A percentile compares a stretch with the other conserved stretches of the same genome.
Conservation (phyloP, 2,329 filamentous ascomycete species). For the Coniella vitis region DNA sequence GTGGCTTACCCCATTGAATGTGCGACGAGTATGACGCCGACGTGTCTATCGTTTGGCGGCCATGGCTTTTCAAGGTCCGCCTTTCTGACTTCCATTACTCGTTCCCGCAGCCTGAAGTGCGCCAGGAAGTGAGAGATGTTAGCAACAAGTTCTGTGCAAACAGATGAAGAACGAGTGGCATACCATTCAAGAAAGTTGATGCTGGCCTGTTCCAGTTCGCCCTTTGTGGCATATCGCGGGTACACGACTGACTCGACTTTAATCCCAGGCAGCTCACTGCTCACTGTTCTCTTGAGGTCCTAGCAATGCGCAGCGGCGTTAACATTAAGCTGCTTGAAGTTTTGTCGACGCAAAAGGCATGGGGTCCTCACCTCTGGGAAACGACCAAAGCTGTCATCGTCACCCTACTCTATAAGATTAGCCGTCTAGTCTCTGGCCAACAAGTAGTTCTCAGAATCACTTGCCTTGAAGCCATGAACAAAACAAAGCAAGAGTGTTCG, state of each 20-base stretch:
- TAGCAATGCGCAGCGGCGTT: constrained; percentile 20
- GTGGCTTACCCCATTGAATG: constrained; percentile 66
- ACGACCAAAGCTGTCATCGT: constrained; percentile 60
- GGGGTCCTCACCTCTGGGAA: constrained; percentile 46
- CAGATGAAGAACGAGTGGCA: background rate
- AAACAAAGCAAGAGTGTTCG: constrained; percentile 63
- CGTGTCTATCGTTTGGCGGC: constrained; percentile 72
- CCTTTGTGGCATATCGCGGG: constrained; percentile 66
- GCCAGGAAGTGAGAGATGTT: background rate
- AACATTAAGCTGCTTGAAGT: no score
- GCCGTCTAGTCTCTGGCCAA: background rate
- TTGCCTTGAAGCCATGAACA: constrained; percentile 67
- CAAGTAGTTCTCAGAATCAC: background rate
- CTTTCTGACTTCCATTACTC: constrained; percentile 71
- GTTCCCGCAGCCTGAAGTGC: constrained; percentile 71
- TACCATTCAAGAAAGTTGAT: constrained; percentile 42
- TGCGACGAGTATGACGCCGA: constrained; percentile 71
- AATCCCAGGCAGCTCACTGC: constrained; percentile 52
- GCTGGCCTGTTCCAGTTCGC: constrained; percentile 51
- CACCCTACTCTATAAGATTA: constrained; percentile 38
- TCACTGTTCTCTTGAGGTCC: constrained; percentile 53
- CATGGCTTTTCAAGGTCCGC: constrained; percentile 63
- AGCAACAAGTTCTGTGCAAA: background rate
- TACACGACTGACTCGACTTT: constrained; percentile 57
- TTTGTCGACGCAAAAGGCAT: no score